phyloP scores from a whole-genome alignment of 2,329 filamentous ascomycete genomes.

The Chaetomiaceae sp. region DNA sequence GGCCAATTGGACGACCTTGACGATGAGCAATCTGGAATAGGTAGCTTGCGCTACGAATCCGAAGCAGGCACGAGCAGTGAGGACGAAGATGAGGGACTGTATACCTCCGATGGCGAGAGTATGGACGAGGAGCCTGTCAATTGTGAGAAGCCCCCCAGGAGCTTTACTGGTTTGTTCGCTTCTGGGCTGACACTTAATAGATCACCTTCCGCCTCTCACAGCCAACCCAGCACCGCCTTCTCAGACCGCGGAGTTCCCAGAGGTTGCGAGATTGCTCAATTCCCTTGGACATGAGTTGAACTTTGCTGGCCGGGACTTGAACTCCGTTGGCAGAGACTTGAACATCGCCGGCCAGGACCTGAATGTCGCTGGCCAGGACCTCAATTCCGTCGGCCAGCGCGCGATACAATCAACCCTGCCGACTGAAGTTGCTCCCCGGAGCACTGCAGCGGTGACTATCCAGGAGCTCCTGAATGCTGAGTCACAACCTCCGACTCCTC shows the following conservation, averaged over 20 bases:
- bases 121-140: neutral
- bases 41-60: too few relatives aligned
- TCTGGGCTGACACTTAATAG: neutral
- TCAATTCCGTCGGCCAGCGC: too few relatives aligned
- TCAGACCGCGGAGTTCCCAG: slow-evolving; percentile 3
- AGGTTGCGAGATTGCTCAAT: neutral
- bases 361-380: too few relatives aligned
- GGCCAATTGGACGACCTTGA: neutral
- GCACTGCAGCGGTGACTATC: slow-evolving; percentile 3
- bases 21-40: too few relatives aligned
- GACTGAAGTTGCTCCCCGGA: neutral
- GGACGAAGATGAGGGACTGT: neutral
- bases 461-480: slow-evolving; percentile 13
- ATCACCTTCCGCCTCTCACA: neutral
- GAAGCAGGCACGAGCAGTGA: neutral
- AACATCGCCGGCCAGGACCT: too few relatives aligned
- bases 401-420: too few relatives aligned
- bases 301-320: too few relatives aligned
- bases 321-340: too few relatives aligned
- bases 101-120: slow-evolving; percentile 4
- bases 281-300: too few relatives aligned
- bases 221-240: too few relatives aligned
- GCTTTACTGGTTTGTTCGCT: neutral
- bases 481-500: neutral
- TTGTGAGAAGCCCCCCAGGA: neutral